Conservation (phyloP, 768 basidiomycete genomes). For the Pisolithus microcarpus region DNA sequence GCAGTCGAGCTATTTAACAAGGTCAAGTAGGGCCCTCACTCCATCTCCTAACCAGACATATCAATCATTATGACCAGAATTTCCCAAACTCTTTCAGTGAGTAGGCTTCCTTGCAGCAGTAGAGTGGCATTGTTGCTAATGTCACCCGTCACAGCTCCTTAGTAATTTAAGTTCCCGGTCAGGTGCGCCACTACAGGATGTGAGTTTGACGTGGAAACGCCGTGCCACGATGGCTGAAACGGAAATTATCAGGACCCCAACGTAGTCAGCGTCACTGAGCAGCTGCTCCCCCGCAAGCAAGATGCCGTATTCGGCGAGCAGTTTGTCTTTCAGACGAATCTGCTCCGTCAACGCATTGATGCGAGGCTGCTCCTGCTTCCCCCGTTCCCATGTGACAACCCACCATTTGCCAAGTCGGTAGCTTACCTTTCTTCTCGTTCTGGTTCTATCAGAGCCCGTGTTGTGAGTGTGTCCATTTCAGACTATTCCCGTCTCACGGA, state of each 20-base stretch:
- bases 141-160: conserved; percentile 15
- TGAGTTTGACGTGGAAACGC: conserved; percentile 6
- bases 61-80: conserved; percentile 23
- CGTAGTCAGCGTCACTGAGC: conserved; percentile 16
- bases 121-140: not conserved
- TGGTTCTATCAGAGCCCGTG: conserved; percentile 16
- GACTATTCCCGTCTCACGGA: not conserved
- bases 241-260: conserved; percentile 13
- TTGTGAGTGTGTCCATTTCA: conserved; percentile 17
- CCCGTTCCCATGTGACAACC: conserved; percentile 20
- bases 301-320: conserved; percentile 25
- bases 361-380: conserved; percentile 23
- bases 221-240: conserved; percentile 1
- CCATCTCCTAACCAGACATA: not conserved
- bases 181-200: conserved; percentile 10
- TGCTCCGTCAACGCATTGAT: conserved; percentile 16
- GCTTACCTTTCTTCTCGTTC: conserved; percentile 25
- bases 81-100: conserved; percentile 25
- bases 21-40: not conserved
- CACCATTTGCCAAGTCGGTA: conserved; percentile 27
- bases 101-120: not conserved
- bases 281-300: conserved; percentile 24
- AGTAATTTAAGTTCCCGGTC: conserved; percentile 17
- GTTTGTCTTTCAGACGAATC: conserved; percentile 21
- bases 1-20: conserved; percentile 20